These are phyloP conservation scores for Somion occarium DNA, from an alignment of 1,284 basidiomycete genomes.

Conservation along the genomic window DNA sequence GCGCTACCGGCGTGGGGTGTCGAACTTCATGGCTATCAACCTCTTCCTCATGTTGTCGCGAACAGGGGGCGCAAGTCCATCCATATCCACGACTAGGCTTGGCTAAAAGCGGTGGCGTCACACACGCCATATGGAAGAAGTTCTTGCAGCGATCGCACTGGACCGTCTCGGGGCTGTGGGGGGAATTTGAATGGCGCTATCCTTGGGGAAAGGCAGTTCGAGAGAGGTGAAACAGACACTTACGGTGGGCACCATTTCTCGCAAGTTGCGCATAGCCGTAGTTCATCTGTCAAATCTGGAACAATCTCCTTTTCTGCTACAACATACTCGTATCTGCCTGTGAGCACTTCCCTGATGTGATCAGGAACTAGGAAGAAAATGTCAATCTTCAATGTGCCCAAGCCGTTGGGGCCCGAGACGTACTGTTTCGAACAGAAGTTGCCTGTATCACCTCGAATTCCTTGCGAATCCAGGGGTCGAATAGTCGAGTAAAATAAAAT, in stretches of 20 bases:
- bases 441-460: conserved; percentile 96
- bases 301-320: conserved; percentile 92
- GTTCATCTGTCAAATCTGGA: conserved; percentile 82
- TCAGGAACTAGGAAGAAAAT: conserved; percentile 61
- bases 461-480: conserved; percentile 97
- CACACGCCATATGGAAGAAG: conserved; percentile 94
- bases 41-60: conserved; percentile 82
- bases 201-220: conserved; percentile 5
- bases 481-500: conserved; percentile 92
- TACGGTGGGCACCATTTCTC: conserved; percentile 85
- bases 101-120: conserved; percentile 88
- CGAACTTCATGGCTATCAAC: conserved; percentile 72
- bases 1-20: conserved; percentile 40
- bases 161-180: conserved; percentile 77
- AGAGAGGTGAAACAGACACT: conserved; percentile 26
- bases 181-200: conserved; percentile 8
- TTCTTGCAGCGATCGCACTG: conserved; percentile 93
- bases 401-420: conserved; percentile 32
- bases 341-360: conserved; percentile 71
- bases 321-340: conserved; percentile 89
- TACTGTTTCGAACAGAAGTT: conserved; percentile 84
- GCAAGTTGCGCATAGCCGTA: conserved; percentile 86
- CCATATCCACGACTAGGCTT: conserved; percentile 97
- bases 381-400: conserved; percentile 1
- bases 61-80: conserved; percentile 96